Evolutionary conservation across 2,329 filamentous ascomycete species (phyloP).

Genomic region (Pseudopyricularia javanii): DNA sequence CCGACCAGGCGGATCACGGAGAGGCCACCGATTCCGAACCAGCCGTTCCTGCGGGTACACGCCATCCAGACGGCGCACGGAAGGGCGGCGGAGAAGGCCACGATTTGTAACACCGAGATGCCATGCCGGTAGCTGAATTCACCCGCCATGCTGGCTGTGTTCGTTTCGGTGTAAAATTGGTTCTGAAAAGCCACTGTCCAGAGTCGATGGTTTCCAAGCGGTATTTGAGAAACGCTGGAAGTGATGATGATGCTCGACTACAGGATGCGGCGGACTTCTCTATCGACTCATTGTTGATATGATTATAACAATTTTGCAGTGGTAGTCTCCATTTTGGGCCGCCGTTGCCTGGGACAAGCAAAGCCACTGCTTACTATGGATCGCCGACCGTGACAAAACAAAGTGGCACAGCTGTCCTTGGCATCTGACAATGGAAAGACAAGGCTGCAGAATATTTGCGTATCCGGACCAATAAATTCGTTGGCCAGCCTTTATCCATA

Average conservation of each 20-base stretch:
- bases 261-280: too few species aligned
- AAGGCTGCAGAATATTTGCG: too few species aligned
- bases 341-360: too few species aligned
- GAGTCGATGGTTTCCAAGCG: neutral
- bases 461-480: too few species aligned
- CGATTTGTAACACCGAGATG: conserved; percentile 17
- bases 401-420: too few species aligned
- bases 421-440: too few species aligned
- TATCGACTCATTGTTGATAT: neutral
- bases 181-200: neutral
- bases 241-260: too few species aligned
- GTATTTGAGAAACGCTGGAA: too few species aligned
- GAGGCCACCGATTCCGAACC: conserved; percentile 14
- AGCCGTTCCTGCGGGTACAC: conserved; percentile 16
- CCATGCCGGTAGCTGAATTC: conserved; percentile 11
- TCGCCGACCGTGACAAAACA: too few species aligned
- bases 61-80: conserved; percentile 11
- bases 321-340: too few species aligned
- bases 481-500: too few species aligned
- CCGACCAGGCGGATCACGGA: conserved; percentile 17
- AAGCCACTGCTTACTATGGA: too few species aligned
- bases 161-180: neutral
- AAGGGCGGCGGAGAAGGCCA: conserved; percentile 14
- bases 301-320: neutral
- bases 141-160: neutral